phyloP scores from a whole-genome alignment of 2,329 filamentous ascomycete genomes.

The Exophiala calicioides region DNA sequence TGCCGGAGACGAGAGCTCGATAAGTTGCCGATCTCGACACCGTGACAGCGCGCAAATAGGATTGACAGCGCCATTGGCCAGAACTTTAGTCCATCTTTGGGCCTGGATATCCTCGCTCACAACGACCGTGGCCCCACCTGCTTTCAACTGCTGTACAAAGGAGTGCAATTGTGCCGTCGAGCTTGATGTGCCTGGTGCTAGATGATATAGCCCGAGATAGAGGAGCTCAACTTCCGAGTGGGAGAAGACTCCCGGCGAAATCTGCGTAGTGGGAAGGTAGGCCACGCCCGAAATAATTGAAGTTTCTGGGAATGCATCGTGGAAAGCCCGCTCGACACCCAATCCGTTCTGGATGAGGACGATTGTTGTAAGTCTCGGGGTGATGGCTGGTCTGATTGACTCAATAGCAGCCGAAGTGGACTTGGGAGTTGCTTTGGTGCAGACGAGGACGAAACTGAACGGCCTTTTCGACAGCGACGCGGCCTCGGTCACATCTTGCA shows the following conservation, averaged over 20 bases:
- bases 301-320: conserved; percentile 43
- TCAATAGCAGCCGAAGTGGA: conserved; percentile 56
- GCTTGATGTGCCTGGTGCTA: too few relatives aligned
- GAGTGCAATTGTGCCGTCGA: conserved; percentile 7
- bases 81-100: conserved; percentile 61
- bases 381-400: conserved; percentile 55
- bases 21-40: conserved; percentile 54
- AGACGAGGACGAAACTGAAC: conserved; percentile 60
- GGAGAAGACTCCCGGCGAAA: conserved; percentile 48
- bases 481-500: conserved; percentile 47
- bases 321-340: too few relatives aligned
- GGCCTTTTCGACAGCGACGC: conserved; percentile 31
- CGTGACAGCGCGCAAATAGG: conserved; percentile 59
- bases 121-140: conserved; percentile 49
- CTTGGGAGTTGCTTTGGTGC: conserved; percentile 63
- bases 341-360: conserved; percentile 63
- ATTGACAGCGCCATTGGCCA: conserved; percentile 63
- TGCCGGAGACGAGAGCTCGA: conserved; percentile 43
- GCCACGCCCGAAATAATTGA: conserved; percentile 58
- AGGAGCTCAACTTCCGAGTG: conserved; percentile 51
- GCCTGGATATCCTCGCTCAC: conserved; percentile 57
- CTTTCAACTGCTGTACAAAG: conserved; percentile 46
- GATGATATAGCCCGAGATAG: conserved; percentile 53
- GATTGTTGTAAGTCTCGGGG: conserved; percentile 52
- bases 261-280: conserved; percentile 56